phyloP scores from a whole-genome alignment of 257 asterid genomes.

The Nyctanthes arbortristis region DNA sequence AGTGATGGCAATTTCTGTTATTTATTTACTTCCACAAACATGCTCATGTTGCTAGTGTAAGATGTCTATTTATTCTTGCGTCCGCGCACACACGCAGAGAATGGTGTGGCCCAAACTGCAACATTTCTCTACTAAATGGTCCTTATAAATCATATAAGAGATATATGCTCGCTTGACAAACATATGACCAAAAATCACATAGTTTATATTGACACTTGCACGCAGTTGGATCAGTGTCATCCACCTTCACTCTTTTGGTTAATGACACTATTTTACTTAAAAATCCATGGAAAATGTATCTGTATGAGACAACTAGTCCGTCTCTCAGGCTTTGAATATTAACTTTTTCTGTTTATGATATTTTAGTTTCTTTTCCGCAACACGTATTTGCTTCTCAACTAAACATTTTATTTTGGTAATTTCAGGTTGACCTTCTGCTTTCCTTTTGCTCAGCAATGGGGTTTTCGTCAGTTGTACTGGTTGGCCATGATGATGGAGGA shows the following conservation, averaged over 20 bases:
- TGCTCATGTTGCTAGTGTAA: not conserved
- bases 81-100: not conserved
- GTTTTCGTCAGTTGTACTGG: conserved; percentile 73
- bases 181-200: not conserved
- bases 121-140: not conserved
- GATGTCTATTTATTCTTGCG: not conserved
- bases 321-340: not conserved
- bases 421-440: conserved; percentile 87
- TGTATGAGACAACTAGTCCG: not conserved
- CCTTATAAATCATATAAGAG: too few relatives aligned
- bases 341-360: not conserved
- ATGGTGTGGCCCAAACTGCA: not conserved
- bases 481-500: conserved; percentile 96
- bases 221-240: not conserved
- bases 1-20: too few relatives aligned
- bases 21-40: not conserved
- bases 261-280: not conserved
- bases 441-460: conserved; percentile 74
- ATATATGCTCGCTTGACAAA: not conserved
- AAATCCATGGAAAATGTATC: not conserved
- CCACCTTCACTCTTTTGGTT: not conserved
- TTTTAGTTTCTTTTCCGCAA: not conserved
- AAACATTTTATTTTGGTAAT: not conserved
- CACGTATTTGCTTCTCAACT: not conserved
- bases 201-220: not conserved